These are phyloP conservation scores for Trichoderma sp. DNA, from an alignment of 2,329 filamentous ascomycete genomes.

Conservation along the genomic window DNA sequence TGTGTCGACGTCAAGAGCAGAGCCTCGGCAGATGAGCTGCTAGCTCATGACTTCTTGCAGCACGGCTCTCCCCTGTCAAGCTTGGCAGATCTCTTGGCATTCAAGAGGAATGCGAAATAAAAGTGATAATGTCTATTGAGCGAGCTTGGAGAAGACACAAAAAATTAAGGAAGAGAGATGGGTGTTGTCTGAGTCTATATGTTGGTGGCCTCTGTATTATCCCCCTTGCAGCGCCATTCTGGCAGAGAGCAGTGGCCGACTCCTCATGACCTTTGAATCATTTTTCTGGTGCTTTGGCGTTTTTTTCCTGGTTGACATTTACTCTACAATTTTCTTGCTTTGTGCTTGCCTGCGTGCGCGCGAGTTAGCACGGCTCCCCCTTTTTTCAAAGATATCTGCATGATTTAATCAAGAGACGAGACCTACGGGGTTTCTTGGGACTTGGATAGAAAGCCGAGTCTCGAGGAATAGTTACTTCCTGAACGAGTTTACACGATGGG, in stretches of 20 bases:
- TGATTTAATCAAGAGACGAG: constrained; percentile 20
- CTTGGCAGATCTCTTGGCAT: constrained; percentile 83
- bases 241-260: constrained; percentile 19
- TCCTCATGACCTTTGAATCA: constrained; percentile 20
- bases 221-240: background rate
- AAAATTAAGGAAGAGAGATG: constrained; percentile 26
- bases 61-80: constrained; percentile 82
- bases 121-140: constrained; percentile 11
- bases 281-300: constrained; percentile 24
- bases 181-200: constrained; percentile 3
- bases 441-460: constrained; percentile 25
- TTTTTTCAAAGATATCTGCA: constrained; percentile 22
- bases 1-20: constrained; percentile 96
- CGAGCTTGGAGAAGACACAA: constrained; percentile 2
- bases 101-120: constrained; percentile 74
- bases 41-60: constrained; percentile 92
- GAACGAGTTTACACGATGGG: constrained; percentile 16
- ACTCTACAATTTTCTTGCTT: constrained; percentile 23
- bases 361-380: background rate
- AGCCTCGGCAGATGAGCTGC: constrained; percentile 85
- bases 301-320: constrained; percentile 21
- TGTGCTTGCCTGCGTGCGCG: constrained; percentile 17
- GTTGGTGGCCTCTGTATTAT: constrained; percentile 22
- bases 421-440: constrained; percentile 17
- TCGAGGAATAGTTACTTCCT: constrained; percentile 20